Evolutionary conservation across 2,329 filamentous ascomycete genomes (phyloP), one percentile per base, ranked within the genome.

Genomic region (Aspergillus sp.): DNA sequence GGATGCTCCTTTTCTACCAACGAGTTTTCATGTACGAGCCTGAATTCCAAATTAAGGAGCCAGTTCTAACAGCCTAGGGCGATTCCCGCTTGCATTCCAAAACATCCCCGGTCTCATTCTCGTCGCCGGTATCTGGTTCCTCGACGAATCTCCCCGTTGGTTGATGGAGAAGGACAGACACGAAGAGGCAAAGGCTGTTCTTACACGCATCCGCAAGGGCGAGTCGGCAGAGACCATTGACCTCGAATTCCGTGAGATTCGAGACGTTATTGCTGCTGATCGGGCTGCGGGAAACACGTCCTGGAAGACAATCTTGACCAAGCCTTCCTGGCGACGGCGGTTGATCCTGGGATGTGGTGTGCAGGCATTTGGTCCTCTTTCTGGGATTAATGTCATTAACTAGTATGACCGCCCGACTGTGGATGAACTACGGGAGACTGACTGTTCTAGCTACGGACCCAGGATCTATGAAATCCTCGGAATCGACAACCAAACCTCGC

Each of bases 361-460:
- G 0, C 80, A 83, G 61, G 76, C 76, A 1, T 81, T 82, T 54
- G 79, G 76, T 1, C 80, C 78, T 39, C 71, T 78, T 4, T 78
- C 76, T 22, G 80, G 80, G 9, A 77, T 78, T 55, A 81, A 79
- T 45, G 74, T 80, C 6, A 78, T 80, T 32, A 56, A 56, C 47
- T 56, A 56, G 53, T 55, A 49, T 15, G 44, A 9, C 4, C 20
- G n/a, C 3, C 11, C n/a, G 2, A 6, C 34, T 7, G 9, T 12
- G 26, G 15, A 5, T 5, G 2, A 0, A 30, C 1, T 32, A 34
- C 17, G 15, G 7, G 11, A 39, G 24, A 48, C 51, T 54, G 39
- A 54, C 32, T 11, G 11, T 2, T n/a, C 3, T 6, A 55, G 53
- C 53, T 56, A 56, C 26, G 53, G 53, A 12, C 53, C 53, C 7